Percentiles rank a stretch among this genome's conserved stretches.
phyloP scores from a whole-genome alignment of 1,284 basidiomycete species.

The Heliocybe sulcata region DNA sequence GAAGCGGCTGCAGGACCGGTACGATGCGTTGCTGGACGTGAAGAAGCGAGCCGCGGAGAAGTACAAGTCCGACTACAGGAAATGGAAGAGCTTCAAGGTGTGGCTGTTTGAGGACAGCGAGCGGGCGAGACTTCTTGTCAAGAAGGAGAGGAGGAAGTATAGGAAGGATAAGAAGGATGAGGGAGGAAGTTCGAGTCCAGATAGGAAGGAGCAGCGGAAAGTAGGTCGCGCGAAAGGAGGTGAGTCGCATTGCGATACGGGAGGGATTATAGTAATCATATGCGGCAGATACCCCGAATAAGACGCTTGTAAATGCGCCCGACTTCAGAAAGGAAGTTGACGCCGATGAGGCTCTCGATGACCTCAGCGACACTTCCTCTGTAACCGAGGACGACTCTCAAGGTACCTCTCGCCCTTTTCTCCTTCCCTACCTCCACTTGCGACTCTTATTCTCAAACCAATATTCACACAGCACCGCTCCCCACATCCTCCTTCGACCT shows the following conservation, averaged over 20 bases:
- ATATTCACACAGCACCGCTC: not conserved
- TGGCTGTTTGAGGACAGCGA: constrained; percentile 33
- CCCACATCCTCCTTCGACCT: not conserved
- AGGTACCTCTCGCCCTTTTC: not conserved
- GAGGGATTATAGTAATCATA: not conserved
- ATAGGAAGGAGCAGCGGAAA: not conserved
- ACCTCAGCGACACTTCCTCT: not conserved
- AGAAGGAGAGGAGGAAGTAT: not conserved
- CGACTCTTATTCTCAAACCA: too few species aligned
- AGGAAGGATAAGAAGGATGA: not conserved
- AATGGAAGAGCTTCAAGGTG: constrained; percentile 37
- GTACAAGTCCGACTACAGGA: constrained; percentile 41
- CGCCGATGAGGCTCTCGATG: not conserved
- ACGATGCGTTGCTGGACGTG: constrained; percentile 30
- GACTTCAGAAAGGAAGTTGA: not conserved
- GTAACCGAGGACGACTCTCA: not conserved
- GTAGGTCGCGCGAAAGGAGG: not conserved
- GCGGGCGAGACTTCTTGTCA: constrained; percentile 4
- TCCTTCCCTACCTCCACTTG: not conserved
- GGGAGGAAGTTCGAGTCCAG: not conserved
- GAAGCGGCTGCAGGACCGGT: constrained; percentile 18
- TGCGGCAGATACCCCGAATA: not conserved
- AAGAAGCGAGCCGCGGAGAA: constrained; percentile 32
- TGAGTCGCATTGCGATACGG: not conserved
- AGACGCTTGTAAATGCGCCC: not conserved